phyloP scores from a whole-genome alignment of 1,139 yeast species.

The Diutina catenulata region DNA sequence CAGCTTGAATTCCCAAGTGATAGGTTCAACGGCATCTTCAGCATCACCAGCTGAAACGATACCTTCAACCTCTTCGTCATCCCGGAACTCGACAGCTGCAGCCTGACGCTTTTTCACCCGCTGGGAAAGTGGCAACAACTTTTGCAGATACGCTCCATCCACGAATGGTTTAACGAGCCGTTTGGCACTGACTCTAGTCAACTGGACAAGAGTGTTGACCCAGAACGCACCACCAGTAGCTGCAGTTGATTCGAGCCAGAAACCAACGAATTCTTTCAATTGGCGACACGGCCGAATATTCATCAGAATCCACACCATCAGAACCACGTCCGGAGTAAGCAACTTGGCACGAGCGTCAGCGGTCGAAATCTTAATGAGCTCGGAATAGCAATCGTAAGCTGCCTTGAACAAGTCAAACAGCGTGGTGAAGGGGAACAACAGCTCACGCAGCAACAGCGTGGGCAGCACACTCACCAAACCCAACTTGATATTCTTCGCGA shows the following conservation, averaged over 20 bases:
- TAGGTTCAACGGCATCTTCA: constrained; percentile 31
- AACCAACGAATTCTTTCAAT: constrained; percentile 20
- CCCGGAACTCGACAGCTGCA: constrained; percentile 19
- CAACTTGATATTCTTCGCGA: constrained; percentile 26
- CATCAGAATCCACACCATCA: constrained; percentile 33
- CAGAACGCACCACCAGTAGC: constrained; percentile 20
- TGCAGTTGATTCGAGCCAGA: constrained; percentile 30
- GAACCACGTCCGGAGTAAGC: constrained; percentile 24
- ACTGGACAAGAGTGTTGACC: constrained; percentile 28
- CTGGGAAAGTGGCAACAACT: constrained; percentile 31
- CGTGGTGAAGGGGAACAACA: constrained; percentile 29
- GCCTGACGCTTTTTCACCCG: constrained; percentile 27
- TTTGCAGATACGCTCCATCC: constrained; percentile 28
- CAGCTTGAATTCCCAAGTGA: constrained; percentile 58
- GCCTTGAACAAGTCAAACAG: constrained; percentile 23
- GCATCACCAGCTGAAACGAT: constrained; percentile 24
- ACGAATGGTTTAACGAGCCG: constrained; percentile 28
- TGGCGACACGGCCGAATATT: constrained; percentile 28
- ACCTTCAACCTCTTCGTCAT: constrained; percentile 35
- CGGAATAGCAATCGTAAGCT: constrained; percentile 30
- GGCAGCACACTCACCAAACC: constrained; percentile 24
- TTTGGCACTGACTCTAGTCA: constrained; percentile 26
- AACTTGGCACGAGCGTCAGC: constrained; percentile 13
- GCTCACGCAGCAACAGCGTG: constrained; percentile 23
- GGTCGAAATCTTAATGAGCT: constrained; percentile 25